Evolutionary conservation across 352 stramenopile species (phyloP).

Genomic region (Phytophthora sansomeana): DNA sequence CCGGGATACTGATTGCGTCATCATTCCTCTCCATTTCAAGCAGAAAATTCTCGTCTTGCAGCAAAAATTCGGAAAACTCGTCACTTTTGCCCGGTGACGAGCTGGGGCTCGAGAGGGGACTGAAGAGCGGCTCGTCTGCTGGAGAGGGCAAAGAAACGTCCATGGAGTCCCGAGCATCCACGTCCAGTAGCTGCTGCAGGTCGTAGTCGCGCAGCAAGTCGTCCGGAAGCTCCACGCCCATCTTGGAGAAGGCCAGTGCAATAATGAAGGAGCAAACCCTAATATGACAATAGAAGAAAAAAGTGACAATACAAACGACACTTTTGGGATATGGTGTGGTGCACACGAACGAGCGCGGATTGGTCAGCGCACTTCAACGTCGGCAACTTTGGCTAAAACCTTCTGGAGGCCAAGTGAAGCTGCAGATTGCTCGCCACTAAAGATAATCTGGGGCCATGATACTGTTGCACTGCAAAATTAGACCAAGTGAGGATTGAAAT

Average conservation of each 20-base stretch:
- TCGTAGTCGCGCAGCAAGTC: slow-evolving; percentile 48
- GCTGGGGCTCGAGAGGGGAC: slow-evolving; percentile 4
- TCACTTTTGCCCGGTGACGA: slow-evolving; percentile 12
- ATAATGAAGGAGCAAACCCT: no score
- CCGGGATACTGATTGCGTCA: slow-evolving; percentile 45
- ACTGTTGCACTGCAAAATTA: no score
- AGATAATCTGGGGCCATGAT: no score
- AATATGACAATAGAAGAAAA: no score
- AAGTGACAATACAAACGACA: no score
- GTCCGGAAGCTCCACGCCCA: slow-evolving; percentile 40
- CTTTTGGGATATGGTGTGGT: no score
- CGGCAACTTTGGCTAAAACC: no score
- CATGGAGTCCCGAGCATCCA: slow-evolving; percentile 14
- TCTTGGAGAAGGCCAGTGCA: slow-evolving; percentile 14
- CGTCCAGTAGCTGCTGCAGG: slow-evolving; percentile 46
- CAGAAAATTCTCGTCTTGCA: slow-evolving; percentile 50
- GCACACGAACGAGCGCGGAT: no score
- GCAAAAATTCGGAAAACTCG: slow-evolving; percentile 40
- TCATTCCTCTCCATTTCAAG: slow-evolving; percentile 13
- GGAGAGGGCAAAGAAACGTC: not conserved
- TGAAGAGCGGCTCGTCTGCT: slow-evolving; percentile 10
- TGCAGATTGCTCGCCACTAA: no score
- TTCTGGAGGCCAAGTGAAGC: no score
- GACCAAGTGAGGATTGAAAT: no score
- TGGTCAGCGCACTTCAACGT: no score